Evolutionary conservation across 164 flowering plant genomes (phyloP), one percentile per base, ranked within the genome.

Genomic region (Annona cherimola): DNA sequence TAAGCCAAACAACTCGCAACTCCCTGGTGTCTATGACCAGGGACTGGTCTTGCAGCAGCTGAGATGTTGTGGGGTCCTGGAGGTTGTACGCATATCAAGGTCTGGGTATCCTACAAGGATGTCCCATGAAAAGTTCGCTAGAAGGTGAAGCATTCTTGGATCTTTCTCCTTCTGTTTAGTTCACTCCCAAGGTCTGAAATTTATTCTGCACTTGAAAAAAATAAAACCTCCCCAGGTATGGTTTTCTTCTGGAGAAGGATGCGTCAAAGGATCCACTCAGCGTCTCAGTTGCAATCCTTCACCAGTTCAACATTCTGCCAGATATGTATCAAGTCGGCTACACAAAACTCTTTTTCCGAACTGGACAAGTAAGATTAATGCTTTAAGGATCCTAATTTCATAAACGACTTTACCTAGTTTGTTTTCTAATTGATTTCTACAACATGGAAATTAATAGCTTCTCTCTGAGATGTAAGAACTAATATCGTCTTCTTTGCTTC

Each of bases 291-390:
- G 98, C 98, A 61, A 93, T 96, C 77, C 97, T 96, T 81, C 98
- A 93, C 76, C 98, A 96, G 82, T 96, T 92, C 79, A 86, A 86
- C 66, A 93, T 96, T 75, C 80, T 89, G 62, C 98, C 98, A 42
- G 98, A 93, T 76, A 90, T 93, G 98, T 96, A 93, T 82, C 98
- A 96, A 88, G 97, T 96, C 83, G 99, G 99, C 66, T 96, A 88
- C 79, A 93, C 98, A 69, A 96, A 96, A 77, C 81, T 96, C 82
- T 96, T 96, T 81, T 93, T 96, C 80, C 94, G 99, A 75, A 87
- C 97, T 62, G 99, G 99, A 68, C 99, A 96, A 95, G 98, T 94
- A 75, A 65, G 68, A 45, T 61, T 7, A 63, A 19, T 42, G 60
- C 45, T 39, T 42, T 45, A 40, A 45, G 45, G 35, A 26, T 26